Conservation (phyloP, 352 stramenopile species). For the Plasmopara muralis region DNA sequence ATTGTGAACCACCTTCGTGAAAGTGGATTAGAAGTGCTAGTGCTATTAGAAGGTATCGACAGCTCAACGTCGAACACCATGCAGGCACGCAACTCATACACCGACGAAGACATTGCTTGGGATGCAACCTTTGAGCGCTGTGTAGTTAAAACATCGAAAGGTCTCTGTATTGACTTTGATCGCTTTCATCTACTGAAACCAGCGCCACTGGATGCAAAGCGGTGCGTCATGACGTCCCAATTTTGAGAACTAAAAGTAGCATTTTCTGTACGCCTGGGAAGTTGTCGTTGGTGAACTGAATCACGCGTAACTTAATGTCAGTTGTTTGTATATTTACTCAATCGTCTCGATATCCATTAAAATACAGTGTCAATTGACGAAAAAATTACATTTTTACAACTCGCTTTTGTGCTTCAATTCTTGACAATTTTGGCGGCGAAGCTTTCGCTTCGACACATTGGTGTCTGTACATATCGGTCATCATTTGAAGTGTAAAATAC, state of each 20-base stretch:
- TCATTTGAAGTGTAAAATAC: background rate
- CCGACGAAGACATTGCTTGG: conserved; percentile 72
- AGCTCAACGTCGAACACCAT: conserved; percentile 84
- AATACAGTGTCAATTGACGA: no score
- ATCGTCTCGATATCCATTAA: no score
- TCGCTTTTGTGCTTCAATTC: background rate
- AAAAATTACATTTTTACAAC: no score
- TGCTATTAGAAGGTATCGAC: conserved; percentile 79
- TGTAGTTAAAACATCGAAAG: conserved; percentile 44
- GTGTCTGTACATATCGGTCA: conserved; percentile 20
- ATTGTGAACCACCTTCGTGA: conserved; percentile 62
- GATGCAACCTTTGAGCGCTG: conserved; percentile 74
- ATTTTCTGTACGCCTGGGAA: background rate
- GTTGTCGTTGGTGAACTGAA: background rate
- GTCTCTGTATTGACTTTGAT: conserved; percentile 75
- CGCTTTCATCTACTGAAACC: conserved; percentile 72
- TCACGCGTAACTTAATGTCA: no score
- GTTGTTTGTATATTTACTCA: no score
- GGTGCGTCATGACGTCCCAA: conserved; percentile 35
- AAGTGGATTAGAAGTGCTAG: conserved; percentile 72
- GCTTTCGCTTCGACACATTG: conserved; percentile 32
- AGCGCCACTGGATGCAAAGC: conserved; percentile 47
- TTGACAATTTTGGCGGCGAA: conserved; percentile 23
- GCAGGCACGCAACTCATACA: conserved; percentile 81
- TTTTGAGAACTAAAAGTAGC: conserved; percentile 11